phyloP scores from a whole-genome alignment of 345 rosid species.

The Brassica nigra region DNA sequence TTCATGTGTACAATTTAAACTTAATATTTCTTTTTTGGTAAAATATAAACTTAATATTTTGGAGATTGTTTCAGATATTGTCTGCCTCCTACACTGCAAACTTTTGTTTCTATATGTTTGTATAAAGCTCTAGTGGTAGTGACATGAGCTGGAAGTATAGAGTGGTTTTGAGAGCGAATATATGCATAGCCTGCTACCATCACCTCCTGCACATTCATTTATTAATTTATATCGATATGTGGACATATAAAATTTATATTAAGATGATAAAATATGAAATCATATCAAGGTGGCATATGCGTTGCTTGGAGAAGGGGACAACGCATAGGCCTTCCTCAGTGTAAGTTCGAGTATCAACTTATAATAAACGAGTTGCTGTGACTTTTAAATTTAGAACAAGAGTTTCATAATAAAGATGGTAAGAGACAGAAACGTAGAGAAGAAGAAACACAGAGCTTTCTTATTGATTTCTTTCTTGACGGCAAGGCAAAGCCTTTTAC shows the following conservation, averaged over 20 bases:
- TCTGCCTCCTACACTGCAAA: slow-evolving; percentile 29
- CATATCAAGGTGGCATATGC: neutral
- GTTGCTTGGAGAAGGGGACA: slow-evolving; percentile 11
- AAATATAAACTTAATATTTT: neutral
- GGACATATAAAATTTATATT: neutral
- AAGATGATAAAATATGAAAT: neutral
- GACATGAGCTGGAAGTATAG: slow-evolving; percentile 19
- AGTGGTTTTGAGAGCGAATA: slow-evolving; percentile 23
- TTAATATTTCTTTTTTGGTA: neutral
- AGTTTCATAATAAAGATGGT: neutral
- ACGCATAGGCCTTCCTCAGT: neutral
- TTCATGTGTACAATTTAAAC: neutral
- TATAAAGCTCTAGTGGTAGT: neutral
- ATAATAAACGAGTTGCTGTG: neutral
- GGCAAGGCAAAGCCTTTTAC: no score
- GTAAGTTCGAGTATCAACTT: neutral
- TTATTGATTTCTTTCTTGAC: no score
- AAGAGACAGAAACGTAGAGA: no score
- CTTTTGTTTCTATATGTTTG: neutral
- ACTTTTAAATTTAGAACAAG: neutral
- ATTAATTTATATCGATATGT: neutral
- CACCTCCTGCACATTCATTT: neutral
- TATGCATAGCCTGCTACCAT: slow-evolving; percentile 30
- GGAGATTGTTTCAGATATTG: slow-evolving; percentile 9
- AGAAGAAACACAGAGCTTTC: no score